Evolutionary conservation across 495 filamentous ascomycete species (phyloP), one percentile per base, ranked within the genome.

Genomic region (Aspergillus steynii): DNA sequence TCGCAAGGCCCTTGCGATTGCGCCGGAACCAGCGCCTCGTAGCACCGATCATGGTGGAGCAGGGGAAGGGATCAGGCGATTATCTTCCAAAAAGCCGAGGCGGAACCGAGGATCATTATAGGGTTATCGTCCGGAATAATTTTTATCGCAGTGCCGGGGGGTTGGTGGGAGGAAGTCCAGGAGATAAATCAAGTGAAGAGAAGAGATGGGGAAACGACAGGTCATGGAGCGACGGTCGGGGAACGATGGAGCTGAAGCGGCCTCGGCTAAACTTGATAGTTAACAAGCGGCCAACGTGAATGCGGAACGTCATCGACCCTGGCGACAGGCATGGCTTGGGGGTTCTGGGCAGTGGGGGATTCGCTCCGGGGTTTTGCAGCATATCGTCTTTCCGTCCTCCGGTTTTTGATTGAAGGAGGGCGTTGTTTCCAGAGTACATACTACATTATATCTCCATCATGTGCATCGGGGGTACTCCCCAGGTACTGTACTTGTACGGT

Each of bases 21-120:
- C 92, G 91, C 77, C 85, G 85, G 63, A 97, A 82, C 92, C 95
- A 99, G 79, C 84, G 85, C 74, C 89, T 88, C 54, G 90, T 90
- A 66, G 91, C 85, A 66, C 85, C 81, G 74, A 96, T 87, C 93
- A 97, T 96, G 70, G 67, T 81, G 75, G 63, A 58, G 65, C 59
- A 61, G 61, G 9, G 53, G 56, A 42, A 51, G 46, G 9, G 14
- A 50, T 29, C 31, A 53, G 51, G 58, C 55, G 28, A 61, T 50
- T 58, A 58, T 62, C 55, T 65, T 50, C 42, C 50, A 60, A 27
- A 49, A 29, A 45, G 56, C 48, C 60, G 1, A 50, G 48, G 10
- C 29, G 56, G 49, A 58, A 20, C 47, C 37, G 46, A 47, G 31
- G 55, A 45, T 53, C 50, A 50, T 55, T 47, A 28, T 51, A 31